phyloP scores from a whole-genome alignment of 441 rosid species.

The Gossypium lobatum region DNA sequence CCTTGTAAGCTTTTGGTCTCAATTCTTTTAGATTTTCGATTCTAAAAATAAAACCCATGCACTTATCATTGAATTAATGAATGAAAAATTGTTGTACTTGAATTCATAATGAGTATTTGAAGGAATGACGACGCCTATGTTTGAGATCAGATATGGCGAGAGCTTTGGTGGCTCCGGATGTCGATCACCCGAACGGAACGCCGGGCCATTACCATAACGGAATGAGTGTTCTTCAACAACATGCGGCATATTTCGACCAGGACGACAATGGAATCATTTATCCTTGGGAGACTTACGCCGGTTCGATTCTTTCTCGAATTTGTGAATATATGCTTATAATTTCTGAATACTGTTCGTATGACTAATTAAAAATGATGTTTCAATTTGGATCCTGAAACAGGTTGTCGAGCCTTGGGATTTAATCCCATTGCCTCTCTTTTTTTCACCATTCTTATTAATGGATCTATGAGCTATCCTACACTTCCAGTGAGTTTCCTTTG shows the following conservation, averaged over 20 bases:
- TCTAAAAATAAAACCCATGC: not conserved
- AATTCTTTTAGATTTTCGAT: slow-evolving; percentile 11
- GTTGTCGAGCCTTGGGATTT: slow-evolving; percentile 61
- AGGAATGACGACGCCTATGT: not conserved
- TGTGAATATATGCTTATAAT: not conserved
- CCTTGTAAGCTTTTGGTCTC: slow-evolving; percentile 39
- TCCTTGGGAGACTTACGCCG: slow-evolving; percentile 73
- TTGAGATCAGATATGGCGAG: slow-evolving; percentile 54
- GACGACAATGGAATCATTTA: slow-evolving; percentile 72
- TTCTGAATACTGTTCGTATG: not conserved
- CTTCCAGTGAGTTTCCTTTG: slow-evolving; percentile 44
- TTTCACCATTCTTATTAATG: slow-evolving; percentile 37
- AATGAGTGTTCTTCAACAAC: slow-evolving; percentile 79
- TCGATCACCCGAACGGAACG: slow-evolving; percentile 61
- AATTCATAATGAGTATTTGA: too few relatives aligned
- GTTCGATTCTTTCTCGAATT: slow-evolving; percentile 17
- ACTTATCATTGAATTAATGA: not conserved
- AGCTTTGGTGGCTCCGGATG: slow-evolving; percentile 67
- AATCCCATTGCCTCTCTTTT: slow-evolving; percentile 46
- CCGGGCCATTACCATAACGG: slow-evolving; percentile 40
- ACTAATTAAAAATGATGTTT: not conserved
- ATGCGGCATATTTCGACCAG: slow-evolving; percentile 71
- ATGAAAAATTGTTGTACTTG: too few relatives aligned
- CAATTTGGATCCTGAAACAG: slow-evolving; percentile 24
- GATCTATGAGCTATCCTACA: slow-evolving; percentile 50